Base-by-base conservation (phyloP, 2,329 filamentous ascomycete genomes). In the Colletotrichum nymphaeae region DNA sequence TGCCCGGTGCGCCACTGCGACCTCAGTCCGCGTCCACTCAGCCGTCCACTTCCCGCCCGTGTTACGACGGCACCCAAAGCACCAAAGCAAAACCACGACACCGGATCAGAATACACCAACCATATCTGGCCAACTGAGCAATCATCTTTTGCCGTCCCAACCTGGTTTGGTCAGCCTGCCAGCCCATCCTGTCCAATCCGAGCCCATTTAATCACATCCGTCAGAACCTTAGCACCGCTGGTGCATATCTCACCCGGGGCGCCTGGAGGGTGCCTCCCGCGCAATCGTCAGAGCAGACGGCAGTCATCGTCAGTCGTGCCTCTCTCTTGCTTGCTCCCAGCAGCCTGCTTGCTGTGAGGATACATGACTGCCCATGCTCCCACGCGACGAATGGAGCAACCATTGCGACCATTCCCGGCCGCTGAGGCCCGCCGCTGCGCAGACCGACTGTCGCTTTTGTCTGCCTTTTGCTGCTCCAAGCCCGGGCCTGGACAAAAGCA, bases 371-470 rank as follows among this genome's bases (percentile, higher is more conserved):
- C 59, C 69, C 67, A 70, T 70, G 53, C 46, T 64, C 55, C 60
- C 70, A 62, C 64, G 65, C 69, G 72, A 74, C 72, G 16, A 73
- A 74, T 73, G 64, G 69, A 73, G 72, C 72, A 72, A 73, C 60
- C 69, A 73, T 69, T 68, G 65, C 72, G 64, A 69, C 57, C 64
- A 57, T 26, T 68, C 35, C 42, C 30, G 56, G 57, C 53, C 59
- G 22, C 37, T 65, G 55, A 49, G 37, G 64, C 37, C 55, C 55
- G 30, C 63, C 32, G 52, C 63, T 35, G 63, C 42, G 65, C 67
- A 59, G 59, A 57, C 67, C 70, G 67, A 59, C 55, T 62, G 32
- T 65, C 60, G 60, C 53, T 35, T 57, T 60, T 56, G 46, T 64
- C 28, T 52, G 59, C 42, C 66, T 52, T 69, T 12, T 22, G 35